A percentile compares a stretch with the other conserved stretches of the same genome.
Conservation (phyloP, 108 stramenopile genomes). For the Ochromonas danica region DNA sequence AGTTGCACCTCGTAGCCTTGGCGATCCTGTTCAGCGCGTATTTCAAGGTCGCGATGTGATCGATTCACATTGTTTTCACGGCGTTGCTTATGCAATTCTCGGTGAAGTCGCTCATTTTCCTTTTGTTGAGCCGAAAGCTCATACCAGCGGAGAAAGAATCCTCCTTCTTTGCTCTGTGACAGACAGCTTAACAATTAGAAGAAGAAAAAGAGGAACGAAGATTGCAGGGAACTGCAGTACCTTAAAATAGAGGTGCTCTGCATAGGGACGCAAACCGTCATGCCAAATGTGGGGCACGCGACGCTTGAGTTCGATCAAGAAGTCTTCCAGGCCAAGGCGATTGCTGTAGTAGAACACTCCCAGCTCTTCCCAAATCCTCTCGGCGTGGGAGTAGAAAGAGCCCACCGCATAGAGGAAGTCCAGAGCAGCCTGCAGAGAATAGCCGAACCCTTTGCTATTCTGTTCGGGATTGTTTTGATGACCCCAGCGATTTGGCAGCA, state of each 20-base stretch:
- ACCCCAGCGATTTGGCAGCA: slow-evolving; percentile 18
- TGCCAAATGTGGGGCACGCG: slow-evolving; percentile 11
- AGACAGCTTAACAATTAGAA: neutral
- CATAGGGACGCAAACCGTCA: slow-evolving; percentile 8
- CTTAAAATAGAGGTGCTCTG: slow-evolving; percentile 22
- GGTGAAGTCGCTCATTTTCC: neutral
- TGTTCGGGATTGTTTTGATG: too few species aligned
- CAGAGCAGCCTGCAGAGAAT: neutral
- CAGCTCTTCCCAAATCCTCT: slow-evolving; percentile 11
- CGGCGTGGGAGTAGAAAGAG: neutral
- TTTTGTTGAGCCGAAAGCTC: neutral
- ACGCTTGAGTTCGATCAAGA: neutral
- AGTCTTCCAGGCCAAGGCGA: neutral
- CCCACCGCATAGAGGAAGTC: slow-evolving; percentile 22
- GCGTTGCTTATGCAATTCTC: neutral
- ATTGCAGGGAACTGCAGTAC: neutral
- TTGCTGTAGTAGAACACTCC: slow-evolving; percentile 23
- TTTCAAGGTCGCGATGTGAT: neutral
- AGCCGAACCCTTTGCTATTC: neutral
- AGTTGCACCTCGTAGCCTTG: neutral
- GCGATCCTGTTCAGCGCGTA: neutral
- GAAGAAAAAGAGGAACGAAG: neutral
- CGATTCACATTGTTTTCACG: neutral
- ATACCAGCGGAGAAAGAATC: slow-evolving; percentile 33
- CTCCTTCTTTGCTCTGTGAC: slow-evolving; percentile 16